phyloP scores from a whole-genome alignment of 139 green algal species.

The Micractinium sp. region DNA sequence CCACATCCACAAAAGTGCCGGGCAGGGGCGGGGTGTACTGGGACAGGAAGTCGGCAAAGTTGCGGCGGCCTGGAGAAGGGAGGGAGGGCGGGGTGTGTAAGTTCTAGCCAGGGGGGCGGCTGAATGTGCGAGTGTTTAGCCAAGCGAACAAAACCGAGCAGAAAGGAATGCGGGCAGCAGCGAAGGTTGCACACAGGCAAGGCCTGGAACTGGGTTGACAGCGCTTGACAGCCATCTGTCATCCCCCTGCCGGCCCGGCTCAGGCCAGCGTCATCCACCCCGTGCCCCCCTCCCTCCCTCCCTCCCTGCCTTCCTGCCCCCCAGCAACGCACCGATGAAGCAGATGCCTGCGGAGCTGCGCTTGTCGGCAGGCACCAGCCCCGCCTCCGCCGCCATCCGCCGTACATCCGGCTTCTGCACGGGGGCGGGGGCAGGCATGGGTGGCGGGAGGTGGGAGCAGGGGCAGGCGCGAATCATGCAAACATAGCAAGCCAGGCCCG shows the following conservation, averaged over 20 bases:
- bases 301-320: background rate
- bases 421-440: background rate
- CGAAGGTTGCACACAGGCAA: background rate
- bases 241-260: too few relatives aligned
- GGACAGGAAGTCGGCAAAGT: slow-evolving; percentile 80
- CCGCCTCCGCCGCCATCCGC: slow-evolving; percentile 48
- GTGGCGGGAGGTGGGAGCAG: too few relatives aligned
- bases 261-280: too few relatives aligned
- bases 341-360: slow-evolving; percentile 83
- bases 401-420: slow-evolving; percentile 69
- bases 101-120: too few relatives aligned
- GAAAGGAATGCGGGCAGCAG: background rate
- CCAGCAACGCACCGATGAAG: slow-evolving; percentile 73
- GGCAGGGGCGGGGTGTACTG: slow-evolving; percentile 66
- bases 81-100: background rate
- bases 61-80: slow-evolving; percentile 45
- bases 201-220: too few relatives aligned
- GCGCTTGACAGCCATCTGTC: too few relatives aligned
- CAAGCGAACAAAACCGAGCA: background rate
- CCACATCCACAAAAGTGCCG: slow-evolving; percentile 64
- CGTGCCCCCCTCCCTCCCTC: background rate
- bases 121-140: background rate
- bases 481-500: too few relatives aligned
- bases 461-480: too few relatives aligned
- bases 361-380: slow-evolving; percentile 47